phyloP scores from a whole-genome alignment of 2,329 filamentous ascomycete species.

The Fusarium sp. region DNA sequence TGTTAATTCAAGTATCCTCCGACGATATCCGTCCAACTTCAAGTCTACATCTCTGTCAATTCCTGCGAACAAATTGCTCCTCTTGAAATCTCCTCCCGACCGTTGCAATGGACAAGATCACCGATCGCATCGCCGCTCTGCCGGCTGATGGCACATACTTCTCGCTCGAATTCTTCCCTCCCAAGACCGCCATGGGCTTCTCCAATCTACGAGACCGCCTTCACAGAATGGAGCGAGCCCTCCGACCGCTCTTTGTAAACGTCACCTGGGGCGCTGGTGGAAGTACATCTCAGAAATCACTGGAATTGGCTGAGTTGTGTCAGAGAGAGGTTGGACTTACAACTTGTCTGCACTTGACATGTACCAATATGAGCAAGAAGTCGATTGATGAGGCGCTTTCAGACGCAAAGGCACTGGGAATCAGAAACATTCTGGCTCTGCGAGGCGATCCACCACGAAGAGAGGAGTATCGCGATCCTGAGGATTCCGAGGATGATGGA shows the following conservation, averaged over 20 bases:
- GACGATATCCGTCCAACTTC: conserved; percentile 26
- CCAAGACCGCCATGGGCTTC: conserved; percentile 96
- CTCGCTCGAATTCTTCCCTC: conserved; percentile 99
- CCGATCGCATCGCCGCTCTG: conserved; percentile 92
- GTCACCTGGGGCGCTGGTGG: conserved; percentile 98
- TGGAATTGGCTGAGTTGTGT: conserved; percentile 94
- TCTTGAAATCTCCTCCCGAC: background rate
- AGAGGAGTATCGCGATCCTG: conserved; percentile 81
- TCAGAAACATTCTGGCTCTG: conserved; percentile 92
- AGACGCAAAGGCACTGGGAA: conserved; percentile 88
- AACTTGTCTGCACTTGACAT: conserved; percentile 95
- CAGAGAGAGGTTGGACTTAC: conserved; percentile 92
- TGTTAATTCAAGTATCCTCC: conserved; percentile 6
- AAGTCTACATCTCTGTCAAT: background rate
- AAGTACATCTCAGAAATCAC: conserved; percentile 88
- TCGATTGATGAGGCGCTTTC: conserved; percentile 90
- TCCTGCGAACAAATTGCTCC: background rate
- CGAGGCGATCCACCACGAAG: conserved; percentile 90
- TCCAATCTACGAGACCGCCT: conserved; percentile 93
- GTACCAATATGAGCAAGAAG: conserved; percentile 93
- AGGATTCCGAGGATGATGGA: conserved; percentile 67
- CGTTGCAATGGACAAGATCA: conserved; percentile 81
- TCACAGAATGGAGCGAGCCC: conserved; percentile 91
- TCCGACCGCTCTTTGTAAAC: conserved; percentile 93
- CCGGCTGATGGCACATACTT: conserved; percentile 86